Evolutionary conservation across 2,329 filamentous ascomycete genomes (phyloP), one percentile per base, ranked within the genome.

Genomic region (Exserohilum rostratum): DNA sequence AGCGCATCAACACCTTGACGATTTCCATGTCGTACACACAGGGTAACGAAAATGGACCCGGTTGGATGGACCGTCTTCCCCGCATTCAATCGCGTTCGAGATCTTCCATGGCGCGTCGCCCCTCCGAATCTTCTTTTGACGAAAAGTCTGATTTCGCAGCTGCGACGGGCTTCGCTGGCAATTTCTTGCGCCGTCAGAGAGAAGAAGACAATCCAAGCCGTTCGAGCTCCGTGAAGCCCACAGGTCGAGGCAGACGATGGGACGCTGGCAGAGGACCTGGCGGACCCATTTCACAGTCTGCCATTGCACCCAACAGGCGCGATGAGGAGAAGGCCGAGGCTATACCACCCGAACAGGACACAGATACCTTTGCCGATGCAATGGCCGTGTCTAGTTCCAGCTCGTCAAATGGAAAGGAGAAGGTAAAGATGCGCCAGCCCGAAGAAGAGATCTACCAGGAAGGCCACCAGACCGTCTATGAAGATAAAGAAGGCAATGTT

Each of bases 1-100:
- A 98, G 77, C 93, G 90, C 57, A 99, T 99, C 84, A 98, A 98
- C 78, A 98, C 95, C 0, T 79, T 99, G 63, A 93, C 91, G 1
- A 82, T 99, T 57, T 97, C 95, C 50, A 90, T 99, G 85, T 97
- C 95, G 0, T 99, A 98, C 78, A 99, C 95, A 0, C 86, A 89
- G 57, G 92, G 88, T 15, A 90, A 90, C 46, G 93, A 96, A 51
- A 91, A 96, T 31, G 91, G 92, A 0, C 90, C 92, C 2, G 87
- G 87, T 1, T 99, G 95, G 95, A 96, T 98, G 90, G 95, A 96
- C 65, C 85, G 95, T 49, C 80, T 99, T 38, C 95, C 95, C 5
- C 82, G 86, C 43, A 87, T 89, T 30, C 89, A 91, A 61, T 97
- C 95, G 0, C 87, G 93, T 66, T 91, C 92, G 4, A 90, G 89